A percentile compares a stretch with the other conserved stretches of the same genome.
Conservation (phyloP, 495 filamentous ascomycete genomes). For the Tirmania nivea region DNA sequence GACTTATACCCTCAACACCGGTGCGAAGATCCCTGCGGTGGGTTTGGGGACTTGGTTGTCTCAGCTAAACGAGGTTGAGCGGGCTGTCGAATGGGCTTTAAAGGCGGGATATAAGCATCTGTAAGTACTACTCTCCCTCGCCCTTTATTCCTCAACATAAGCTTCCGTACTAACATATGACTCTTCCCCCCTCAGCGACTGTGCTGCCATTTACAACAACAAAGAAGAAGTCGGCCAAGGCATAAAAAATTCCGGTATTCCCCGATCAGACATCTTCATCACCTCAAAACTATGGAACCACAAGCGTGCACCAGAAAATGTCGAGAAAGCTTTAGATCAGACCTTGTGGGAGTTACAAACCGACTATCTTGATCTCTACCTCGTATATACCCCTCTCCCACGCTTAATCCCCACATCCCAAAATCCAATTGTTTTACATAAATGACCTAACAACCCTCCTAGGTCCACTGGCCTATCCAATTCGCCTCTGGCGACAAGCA, state of each 20-base stretch:
- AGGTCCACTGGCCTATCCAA: conserved; percentile 58
- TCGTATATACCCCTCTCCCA: conserved; percentile 23
- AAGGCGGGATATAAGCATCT: conserved; percentile 35
- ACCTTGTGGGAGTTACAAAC: conserved; percentile 48
- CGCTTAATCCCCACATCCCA: neutral
- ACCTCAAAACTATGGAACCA: conserved; percentile 78
- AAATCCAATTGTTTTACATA: neutral
- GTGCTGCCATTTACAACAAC: conserved; percentile 45
- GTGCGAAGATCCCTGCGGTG: conserved; percentile 25
- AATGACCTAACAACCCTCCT: neutral
- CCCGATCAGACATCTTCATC: conserved; percentile 60
- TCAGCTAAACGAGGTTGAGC: conserved; percentile 30
- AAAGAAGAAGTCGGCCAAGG: conserved; percentile 65
- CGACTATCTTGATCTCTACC: conserved; percentile 64
- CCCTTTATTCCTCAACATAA: too few species aligned
- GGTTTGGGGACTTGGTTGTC: conserved; percentile 38
- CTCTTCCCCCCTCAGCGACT: too few species aligned
- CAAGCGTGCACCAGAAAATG: conserved; percentile 45
- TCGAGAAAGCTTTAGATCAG: conserved; percentile 46
- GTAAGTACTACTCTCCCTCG: conserved; percentile 6
- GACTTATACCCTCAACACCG: conserved; percentile 39
- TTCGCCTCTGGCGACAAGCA: conserved; percentile 26
- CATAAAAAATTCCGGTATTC: conserved; percentile 58
- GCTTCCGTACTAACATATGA: too few species aligned
- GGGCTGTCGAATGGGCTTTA: conserved; percentile 32